Evolutionary conservation across 2,329 filamentous ascomycete species (phyloP).

Genomic region (Chlorencoelia australis): DNA sequence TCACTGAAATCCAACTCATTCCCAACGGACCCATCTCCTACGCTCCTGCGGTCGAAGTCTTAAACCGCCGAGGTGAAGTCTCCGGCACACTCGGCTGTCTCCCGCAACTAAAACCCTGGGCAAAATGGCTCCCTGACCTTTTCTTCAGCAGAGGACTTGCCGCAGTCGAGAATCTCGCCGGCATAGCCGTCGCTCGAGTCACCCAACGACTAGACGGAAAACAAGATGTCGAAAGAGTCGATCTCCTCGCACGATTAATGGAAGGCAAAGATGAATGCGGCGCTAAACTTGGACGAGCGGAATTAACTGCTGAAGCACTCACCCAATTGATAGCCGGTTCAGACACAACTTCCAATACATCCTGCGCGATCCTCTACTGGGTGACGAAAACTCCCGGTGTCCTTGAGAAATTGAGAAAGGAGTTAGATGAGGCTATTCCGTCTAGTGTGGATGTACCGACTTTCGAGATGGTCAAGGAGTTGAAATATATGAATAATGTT

Average conservation of each 20-base stretch:
- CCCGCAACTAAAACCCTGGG: slow-evolving; percentile 67
- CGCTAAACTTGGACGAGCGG: slow-evolving; percentile 61
- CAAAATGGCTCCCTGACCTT: slow-evolving; percentile 67
- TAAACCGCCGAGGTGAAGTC: slow-evolving; percentile 82
- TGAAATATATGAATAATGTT: slow-evolving; percentile 65
- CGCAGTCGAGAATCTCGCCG: slow-evolving; percentile 71
- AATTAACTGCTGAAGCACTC: slow-evolving; percentile 78
- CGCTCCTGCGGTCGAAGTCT: slow-evolving; percentile 72
- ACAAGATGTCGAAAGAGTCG: slow-evolving; percentile 57
- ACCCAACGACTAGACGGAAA: slow-evolving; percentile 64
- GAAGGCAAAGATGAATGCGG: slow-evolving; percentile 76
- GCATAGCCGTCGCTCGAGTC: slow-evolving; percentile 79
- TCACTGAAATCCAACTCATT: slow-evolving; percentile 59
- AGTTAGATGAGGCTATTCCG: slow-evolving; percentile 63
- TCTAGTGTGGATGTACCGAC: slow-evolving; percentile 51
- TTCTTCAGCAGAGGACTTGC: slow-evolving; percentile 69
- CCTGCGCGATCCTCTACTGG: slow-evolving; percentile 75
- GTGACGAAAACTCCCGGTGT: slow-evolving; percentile 60
- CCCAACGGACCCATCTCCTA: slow-evolving; percentile 54
- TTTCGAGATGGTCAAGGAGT: slow-evolving; percentile 62
- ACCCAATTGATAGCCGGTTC: slow-evolving; percentile 78
- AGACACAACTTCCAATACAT: slow-evolving; percentile 70
- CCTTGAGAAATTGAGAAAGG: slow-evolving; percentile 58
- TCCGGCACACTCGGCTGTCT: slow-evolving; percentile 68
- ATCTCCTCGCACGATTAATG: slow-evolving; percentile 74